Base-by-base conservation (phyloP, 352 stramenopile genomes). In the Pythium utonaiense region DNA sequence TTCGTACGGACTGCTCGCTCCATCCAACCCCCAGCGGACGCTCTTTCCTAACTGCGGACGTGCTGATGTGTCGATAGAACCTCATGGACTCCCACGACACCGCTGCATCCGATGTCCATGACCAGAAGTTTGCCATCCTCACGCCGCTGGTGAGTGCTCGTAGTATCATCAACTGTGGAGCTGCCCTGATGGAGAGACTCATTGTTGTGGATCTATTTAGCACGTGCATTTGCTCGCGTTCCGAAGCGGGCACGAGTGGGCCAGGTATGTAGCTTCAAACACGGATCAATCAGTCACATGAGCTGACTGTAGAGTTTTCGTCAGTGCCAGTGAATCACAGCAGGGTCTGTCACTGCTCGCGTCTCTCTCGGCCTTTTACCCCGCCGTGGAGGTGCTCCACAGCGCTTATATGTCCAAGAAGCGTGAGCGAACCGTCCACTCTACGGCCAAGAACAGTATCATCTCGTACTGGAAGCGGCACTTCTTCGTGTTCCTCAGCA, bases 381-480 rank as follows among this genome's bases (percentile, higher is more conserved):
- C 78, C 1, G 77, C 78, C 0, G 70, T 91, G 19, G 83, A 90
- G 31, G 73, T 82, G 8, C 73, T 93, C 21, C 83, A 93, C 66
- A 68, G 70, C 1, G 81, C 81, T 1, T 87, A 69, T 60, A 89
- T 93, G 78, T 77, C 80, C 17, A 93, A 93, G 64, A 75, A 84
- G 38, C 69, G 81, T 41, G 83, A 93, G 42, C 73, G 81, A 13
- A 93, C 85, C 12, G 78, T 83, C 0, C 83, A 91, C 59, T 80
- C 72, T 50, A 69, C 40, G 7, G 53, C 82, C 1, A 69, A 69
- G 56, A 88, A 82, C 67, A 88, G 78, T 33, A 90, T 93, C 48
- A 93, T 93, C 58, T 88, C 83, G 48, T 90, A 88, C 64, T 93
- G 83, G 83, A 93, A 93, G 59, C 76, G 81, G 8, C 83, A 90